Conservation (phyloP, 371 early-diverging fungal genomes). For the Quaeritorhiza haematococci region DNA sequence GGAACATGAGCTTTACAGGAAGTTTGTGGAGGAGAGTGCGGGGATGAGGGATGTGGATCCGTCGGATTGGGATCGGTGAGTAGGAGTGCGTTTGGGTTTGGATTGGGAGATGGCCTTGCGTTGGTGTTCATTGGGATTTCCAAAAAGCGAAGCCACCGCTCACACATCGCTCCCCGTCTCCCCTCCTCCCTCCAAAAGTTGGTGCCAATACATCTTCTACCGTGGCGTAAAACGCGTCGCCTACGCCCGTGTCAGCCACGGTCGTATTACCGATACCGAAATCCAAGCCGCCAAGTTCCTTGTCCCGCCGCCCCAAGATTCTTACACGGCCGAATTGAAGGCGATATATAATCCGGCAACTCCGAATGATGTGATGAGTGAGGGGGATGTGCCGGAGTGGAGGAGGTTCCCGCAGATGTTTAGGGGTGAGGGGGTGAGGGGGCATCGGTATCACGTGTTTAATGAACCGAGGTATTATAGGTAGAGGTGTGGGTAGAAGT, state of each 20-base stretch:
- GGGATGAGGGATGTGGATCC: slow-evolving; percentile 72
- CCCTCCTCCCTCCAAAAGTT: no score
- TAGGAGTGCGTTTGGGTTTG: not conserved
- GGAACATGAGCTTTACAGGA: slow-evolving; percentile 50
- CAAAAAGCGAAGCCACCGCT: no score
- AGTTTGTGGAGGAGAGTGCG: slow-evolving; percentile 62
- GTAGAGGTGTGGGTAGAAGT: no score
- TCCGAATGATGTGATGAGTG: not conserved
- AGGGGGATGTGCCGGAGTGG: not conserved
- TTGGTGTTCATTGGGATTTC: not conserved
- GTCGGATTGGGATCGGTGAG: slow-evolving; percentile 62
- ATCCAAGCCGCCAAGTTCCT: slow-evolving; percentile 80
- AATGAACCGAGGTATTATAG: no score
- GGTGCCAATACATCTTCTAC: slow-evolving; percentile 82
- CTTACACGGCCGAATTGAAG: not conserved
- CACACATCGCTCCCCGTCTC: no score
- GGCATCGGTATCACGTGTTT: not conserved
- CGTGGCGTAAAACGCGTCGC: slow-evolving; percentile 69
- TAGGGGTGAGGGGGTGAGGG: slow-evolving; percentile 3
- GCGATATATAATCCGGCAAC: not conserved
- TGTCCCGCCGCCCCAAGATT: slow-evolving; percentile 30
- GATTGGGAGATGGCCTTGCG: not conserved
- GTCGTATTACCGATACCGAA: slow-evolving; percentile 79
- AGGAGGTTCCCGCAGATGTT: not conserved
- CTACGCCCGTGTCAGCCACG: slow-evolving; percentile 75